phyloP scores from a whole-genome alignment of 2,329 filamentous ascomycete species.

The Fusarium nisikadoi region DNA sequence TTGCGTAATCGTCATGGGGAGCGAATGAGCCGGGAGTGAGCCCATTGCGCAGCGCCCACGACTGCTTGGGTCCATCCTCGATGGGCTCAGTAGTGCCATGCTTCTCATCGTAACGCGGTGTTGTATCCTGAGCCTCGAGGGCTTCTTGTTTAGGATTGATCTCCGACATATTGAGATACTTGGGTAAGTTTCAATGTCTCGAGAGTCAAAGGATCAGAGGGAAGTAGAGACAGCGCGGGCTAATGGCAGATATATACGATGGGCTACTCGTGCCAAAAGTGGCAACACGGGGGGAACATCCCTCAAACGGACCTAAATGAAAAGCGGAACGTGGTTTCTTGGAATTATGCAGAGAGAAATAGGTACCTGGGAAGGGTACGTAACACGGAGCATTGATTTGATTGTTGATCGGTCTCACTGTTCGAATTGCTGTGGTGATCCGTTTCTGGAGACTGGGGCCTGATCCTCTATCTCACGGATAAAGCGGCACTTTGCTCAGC shows the following conservation, averaged over 20 bases:
- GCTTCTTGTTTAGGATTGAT: conserved; percentile 29
- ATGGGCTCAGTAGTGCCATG: conserved; percentile 15
- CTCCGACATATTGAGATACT: conserved; percentile 31
- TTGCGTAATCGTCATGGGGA: conserved; percentile 35
- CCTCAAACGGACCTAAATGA: conserved; percentile 11
- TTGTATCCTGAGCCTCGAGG: conserved; percentile 18
- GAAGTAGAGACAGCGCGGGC: background rate
- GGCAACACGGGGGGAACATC: background rate
- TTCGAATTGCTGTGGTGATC: conserved; percentile 9
- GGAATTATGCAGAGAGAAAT: conserved; percentile 6
- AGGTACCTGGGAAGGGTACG: conserved; percentile 4
- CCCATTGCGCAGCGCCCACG: conserved; percentile 44
- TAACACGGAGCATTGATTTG: conserved; percentile 12
- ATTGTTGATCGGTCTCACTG: conserved; percentile 1
- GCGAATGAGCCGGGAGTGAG: conserved; percentile 38
- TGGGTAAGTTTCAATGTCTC: background rate
- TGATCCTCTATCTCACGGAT: conserved; percentile 25
- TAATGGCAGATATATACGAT: conserved; percentile 15
- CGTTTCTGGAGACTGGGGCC: background rate
- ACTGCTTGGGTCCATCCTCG: conserved; percentile 8
- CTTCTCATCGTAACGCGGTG: conserved; percentile 36
- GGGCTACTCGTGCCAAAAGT: background rate
- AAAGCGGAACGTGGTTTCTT: conserved; percentile 30
- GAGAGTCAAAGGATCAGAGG: background rate
- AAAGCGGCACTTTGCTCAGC: conserved; percentile 35